Evolutionary conservation across 345 rosid genomes (phyloP).

Genomic region (Brassica juncea): DNA sequence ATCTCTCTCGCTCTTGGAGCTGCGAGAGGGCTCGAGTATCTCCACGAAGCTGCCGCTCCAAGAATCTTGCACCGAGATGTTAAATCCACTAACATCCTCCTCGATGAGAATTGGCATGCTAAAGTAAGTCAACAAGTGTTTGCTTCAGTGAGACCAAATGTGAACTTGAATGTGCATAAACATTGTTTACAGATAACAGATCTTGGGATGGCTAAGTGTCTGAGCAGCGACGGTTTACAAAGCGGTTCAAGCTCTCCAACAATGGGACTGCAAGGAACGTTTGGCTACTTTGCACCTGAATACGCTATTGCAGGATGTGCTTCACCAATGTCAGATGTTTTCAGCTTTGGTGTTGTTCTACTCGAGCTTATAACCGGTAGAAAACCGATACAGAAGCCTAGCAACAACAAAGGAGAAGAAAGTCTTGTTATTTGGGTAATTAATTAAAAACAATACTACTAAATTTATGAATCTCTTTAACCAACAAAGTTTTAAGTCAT

Average conservation of each 20-base stretch:
- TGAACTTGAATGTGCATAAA: not conserved
- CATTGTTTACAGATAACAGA: slow-evolving; percentile 76
- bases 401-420: slow-evolving; percentile 72
- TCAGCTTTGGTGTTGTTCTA: slow-evolving; percentile 95
- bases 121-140: slow-evolving; percentile 12
- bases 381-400: slow-evolving; percentile 70
- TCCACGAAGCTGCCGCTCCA: slow-evolving; percentile 98
- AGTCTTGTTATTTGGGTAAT: slow-evolving; percentile 98
- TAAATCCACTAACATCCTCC: slow-evolving; percentile 91
- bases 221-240: slow-evolving; percentile 74
- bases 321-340: slow-evolving; percentile 92
- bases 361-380: slow-evolving; percentile 94
- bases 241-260: slow-evolving; percentile 92
- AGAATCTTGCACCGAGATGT: slow-evolving; percentile 96
- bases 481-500: not conserved
- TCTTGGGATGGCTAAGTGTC: slow-evolving; percentile 95
- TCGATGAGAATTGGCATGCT: not conserved
- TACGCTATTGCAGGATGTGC: slow-evolving; percentile 94
- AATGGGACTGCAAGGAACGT: slow-evolving; percentile 84
- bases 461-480: not conserved
- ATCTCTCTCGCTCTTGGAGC: slow-evolving; percentile 89
- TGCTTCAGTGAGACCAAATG: slow-evolving; percentile 31
- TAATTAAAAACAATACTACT: not conserved
- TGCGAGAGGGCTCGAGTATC: slow-evolving; percentile 97
- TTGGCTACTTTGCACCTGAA: slow-evolving; percentile 98